Evolutionary conservation across 495 filamentous ascomycete species (phyloP).

Genomic region (Trichocladium antarcticum): DNA sequence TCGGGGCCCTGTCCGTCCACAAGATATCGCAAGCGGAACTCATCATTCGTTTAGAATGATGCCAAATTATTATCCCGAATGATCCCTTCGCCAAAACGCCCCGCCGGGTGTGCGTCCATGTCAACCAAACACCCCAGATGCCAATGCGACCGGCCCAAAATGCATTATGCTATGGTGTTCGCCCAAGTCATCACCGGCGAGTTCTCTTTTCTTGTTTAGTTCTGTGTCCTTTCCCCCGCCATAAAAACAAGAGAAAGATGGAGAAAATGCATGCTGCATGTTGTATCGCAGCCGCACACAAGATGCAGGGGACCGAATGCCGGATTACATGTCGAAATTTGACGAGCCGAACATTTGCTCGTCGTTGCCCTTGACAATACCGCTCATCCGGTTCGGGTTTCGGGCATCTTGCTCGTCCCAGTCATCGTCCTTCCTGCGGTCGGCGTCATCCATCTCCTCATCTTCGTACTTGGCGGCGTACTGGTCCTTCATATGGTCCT

Average conservation of each 20-base stretch:
- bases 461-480: slow-evolving; percentile 55
- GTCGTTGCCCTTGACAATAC: slow-evolving; percentile 55
- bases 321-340: slow-evolving; percentile 48
- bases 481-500: slow-evolving; percentile 66
- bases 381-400: slow-evolving; percentile 57
- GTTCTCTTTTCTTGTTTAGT: slow-evolving; percentile 13
- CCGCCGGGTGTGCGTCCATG: slow-evolving; percentile 12
- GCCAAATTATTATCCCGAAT: slow-evolving; percentile 9
- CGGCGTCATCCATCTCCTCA: slow-evolving; percentile 43
- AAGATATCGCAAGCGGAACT: not conserved
- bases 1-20: not conserved
- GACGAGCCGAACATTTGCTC: slow-evolving; percentile 65
- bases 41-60: slow-evolving; percentile 12
- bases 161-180: slow-evolving; percentile 21
- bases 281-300: not conserved
- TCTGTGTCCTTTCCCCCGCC: slow-evolving; percentile 13
- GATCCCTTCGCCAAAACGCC: slow-evolving; percentile 17
- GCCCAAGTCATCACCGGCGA: slow-evolving; percentile 19
- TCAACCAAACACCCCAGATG: slow-evolving; percentile 14
- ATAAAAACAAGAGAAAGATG: not conserved
- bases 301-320: not conserved
- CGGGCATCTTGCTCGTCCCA: slow-evolving; percentile 37
- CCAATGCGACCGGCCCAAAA: slow-evolving; percentile 23
- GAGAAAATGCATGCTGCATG: not conserved
- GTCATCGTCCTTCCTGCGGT: slow-evolving; percentile 36